Evolutionary conservation across 257 asterid genomes (phyloP), one percentile per base, ranked within the genome.

Genomic region (Craterostigma plantagineum): DNA sequence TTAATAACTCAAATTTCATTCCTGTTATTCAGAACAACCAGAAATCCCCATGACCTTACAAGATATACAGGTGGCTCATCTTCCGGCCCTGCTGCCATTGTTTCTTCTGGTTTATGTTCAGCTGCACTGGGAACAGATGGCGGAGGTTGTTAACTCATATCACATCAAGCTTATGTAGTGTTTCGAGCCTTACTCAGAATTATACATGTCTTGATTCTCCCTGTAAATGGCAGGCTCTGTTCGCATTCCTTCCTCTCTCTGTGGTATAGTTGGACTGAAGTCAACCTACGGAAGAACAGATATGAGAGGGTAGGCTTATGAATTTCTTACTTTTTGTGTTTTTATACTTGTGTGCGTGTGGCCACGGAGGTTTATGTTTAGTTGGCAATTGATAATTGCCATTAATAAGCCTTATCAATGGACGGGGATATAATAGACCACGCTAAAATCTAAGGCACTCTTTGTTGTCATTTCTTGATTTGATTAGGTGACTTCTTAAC

Each of bases 71-170:
- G 99, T 35, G 99, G 99, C 38, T 90, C 99, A 61, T 90, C 94
- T 50, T 90, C 99, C 34, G 99, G 99, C 33, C 92, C 99, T 1
- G 92, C 95, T 10, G 99, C 99, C 54, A 72, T 90, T 61, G 95
- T 90, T 58, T 83, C 99, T 54, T 65, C 92, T 61, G 99, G 99
- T 59, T 59, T 90, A 45, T 83, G 94, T 69, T 69, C 92, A 18
- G 99, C 99, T 50, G 95, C 99, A 57, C 60, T 90, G 39, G 99
- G 99, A 61, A 79, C 95, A 42, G 99, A 90, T 64, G 99, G 99
- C 35, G 99, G 99, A 90, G 99, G 99, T 87, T 73, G 77, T 62
- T 23, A 23, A 23, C 30, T 2, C 30, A 23, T 23, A 23, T 23
- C 30, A 23, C 30, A 23, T 23, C 30, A 23, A 23, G 30, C 30